Conservation (phyloP, 164 flowering plant genomes). For the Liquidambar formosana region DNA sequence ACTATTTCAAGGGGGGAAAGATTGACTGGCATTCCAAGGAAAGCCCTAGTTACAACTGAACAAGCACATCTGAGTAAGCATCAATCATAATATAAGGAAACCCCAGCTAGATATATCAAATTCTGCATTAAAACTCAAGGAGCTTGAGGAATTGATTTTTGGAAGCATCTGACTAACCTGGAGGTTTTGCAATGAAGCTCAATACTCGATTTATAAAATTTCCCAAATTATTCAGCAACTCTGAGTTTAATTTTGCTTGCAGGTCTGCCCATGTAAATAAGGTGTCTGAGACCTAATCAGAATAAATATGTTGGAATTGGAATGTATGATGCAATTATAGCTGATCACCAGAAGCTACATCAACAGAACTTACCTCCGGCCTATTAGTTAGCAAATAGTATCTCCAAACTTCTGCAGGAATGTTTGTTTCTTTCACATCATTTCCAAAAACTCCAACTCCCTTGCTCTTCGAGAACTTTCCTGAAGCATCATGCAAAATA, state of each 20-base stretch:
- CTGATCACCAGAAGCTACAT: background rate
- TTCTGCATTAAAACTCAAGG: too few species aligned
- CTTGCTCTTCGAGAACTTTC: conserved; percentile 83
- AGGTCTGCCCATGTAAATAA: conserved; percentile 84
- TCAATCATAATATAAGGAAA: too few species aligned
- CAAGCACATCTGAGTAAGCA: too few species aligned
- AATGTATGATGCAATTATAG: background rate
- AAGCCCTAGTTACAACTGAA: too few species aligned
- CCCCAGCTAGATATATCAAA: background rate
- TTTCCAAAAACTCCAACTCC: conserved; percentile 96
- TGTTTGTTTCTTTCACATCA: conserved; percentile 88
- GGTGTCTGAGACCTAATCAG: conserved; percentile 78
- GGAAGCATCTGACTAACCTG: conserved; percentile 47
- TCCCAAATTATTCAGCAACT: conserved; percentile 84
- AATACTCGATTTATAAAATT: conserved; percentile 88
- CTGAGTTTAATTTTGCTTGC: conserved; percentile 87
- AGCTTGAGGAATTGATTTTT: background rate
- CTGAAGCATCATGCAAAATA: conserved; percentile 35
- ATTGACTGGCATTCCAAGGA: too few species aligned
- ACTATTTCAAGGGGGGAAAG: too few species aligned
- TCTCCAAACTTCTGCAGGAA: conserved; percentile 96
- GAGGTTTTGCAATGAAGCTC: conserved; percentile 84
- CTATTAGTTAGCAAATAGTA: conserved; percentile 88
- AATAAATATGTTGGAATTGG: background rate
- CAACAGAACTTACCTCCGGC: conserved; percentile 66